phyloP scores from a whole-genome alignment of 805 yeast genomes.

The Sugiyamaella mastotermitis region DNA sequence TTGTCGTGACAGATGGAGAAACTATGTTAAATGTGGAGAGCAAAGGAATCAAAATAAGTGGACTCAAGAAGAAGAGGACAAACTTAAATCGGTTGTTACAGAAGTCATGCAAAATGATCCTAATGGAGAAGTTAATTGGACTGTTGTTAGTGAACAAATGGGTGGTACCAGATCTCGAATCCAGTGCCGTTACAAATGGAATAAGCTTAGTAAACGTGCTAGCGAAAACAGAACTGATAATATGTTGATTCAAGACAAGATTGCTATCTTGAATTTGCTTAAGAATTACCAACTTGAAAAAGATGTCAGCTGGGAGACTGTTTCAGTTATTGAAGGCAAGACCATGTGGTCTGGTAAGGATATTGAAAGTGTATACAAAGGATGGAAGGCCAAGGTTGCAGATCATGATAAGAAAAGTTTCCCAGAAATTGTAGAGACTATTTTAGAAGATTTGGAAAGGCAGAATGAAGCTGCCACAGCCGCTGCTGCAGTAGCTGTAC shows the following conservation, averaged over 20 bases:
- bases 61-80: conserved; percentile 66
- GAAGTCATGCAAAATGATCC: conserved; percentile 40
- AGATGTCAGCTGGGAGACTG: conserved; percentile 49
- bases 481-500: too few relatives aligned
- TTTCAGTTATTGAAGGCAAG: conserved; percentile 43
- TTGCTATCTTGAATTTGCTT: conserved; percentile 44
- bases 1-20: conserved; percentile 94
- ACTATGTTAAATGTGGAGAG: conserved; percentile 86
- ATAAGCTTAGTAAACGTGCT: conserved; percentile 64
- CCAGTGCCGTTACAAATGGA: conserved; percentile 95
- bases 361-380: conserved; percentile 55
- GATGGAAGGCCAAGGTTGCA: conserved; percentile 46
- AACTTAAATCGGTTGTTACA: conserved; percentile 49
- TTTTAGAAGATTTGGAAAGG: conserved; percentile 20
- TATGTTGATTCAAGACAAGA: conserved; percentile 42
- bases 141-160: conserved; percentile 83
- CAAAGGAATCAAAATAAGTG: conserved; percentile 74
- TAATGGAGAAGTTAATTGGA: conserved; percentile 67
- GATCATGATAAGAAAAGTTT: conserved; percentile 40
- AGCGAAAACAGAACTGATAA: conserved; percentile 39
- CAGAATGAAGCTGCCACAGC: too few relatives aligned
- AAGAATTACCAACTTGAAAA: conserved; percentile 39
- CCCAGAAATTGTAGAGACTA: conserved; percentile 25
- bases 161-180: conserved; percentile 84
- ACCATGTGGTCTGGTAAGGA: conserved; percentile 55